Conservation (phyloP, 1,284 basidiomycete genomes). For the Cryptococcus sp. region DNA sequence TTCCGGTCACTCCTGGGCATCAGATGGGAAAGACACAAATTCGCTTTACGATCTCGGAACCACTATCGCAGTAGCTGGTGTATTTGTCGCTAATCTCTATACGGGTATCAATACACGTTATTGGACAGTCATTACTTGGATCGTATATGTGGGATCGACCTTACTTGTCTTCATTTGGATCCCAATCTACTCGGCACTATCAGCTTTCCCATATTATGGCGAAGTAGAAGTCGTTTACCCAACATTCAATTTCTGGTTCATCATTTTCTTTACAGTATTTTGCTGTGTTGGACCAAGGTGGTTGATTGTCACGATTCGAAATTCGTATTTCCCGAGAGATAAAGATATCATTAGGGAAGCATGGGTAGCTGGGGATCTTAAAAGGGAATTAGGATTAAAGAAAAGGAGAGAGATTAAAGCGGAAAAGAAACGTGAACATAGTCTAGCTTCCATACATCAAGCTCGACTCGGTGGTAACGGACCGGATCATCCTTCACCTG, state of each 20-base stretch:
- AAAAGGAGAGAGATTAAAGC: constrained; percentile 10
- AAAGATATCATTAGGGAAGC: constrained; percentile 77
- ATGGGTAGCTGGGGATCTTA: constrained; percentile 80
- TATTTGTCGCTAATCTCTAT: constrained; percentile 79
- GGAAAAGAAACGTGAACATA: not conserved
- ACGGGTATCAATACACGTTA: constrained; percentile 85
- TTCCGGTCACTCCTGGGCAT: constrained; percentile 58
- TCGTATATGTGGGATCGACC: constrained; percentile 72
- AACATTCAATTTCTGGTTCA: constrained; percentile 75
- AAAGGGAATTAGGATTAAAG: constrained; percentile 69
- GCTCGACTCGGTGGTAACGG: not conserved
- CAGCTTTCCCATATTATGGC: constrained; percentile 63
- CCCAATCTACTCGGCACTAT: constrained; percentile 73
- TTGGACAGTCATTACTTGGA: constrained; percentile 83
- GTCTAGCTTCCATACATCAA: no score
- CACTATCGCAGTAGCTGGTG: constrained; percentile 78
- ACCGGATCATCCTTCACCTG: not conserved
- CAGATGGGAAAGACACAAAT: constrained; percentile 69
- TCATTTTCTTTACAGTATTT: constrained; percentile 62
- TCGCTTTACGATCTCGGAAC: constrained; percentile 88
- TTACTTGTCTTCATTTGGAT: constrained; percentile 79
- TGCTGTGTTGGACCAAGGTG: constrained; percentile 62
- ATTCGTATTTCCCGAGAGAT: constrained; percentile 42
- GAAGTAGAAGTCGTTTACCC: constrained; percentile 72
- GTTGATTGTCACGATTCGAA: constrained; percentile 19